phyloP scores from a whole-genome alignment of 148 eudicot genomes.

The Bassia scoparia region DNA sequence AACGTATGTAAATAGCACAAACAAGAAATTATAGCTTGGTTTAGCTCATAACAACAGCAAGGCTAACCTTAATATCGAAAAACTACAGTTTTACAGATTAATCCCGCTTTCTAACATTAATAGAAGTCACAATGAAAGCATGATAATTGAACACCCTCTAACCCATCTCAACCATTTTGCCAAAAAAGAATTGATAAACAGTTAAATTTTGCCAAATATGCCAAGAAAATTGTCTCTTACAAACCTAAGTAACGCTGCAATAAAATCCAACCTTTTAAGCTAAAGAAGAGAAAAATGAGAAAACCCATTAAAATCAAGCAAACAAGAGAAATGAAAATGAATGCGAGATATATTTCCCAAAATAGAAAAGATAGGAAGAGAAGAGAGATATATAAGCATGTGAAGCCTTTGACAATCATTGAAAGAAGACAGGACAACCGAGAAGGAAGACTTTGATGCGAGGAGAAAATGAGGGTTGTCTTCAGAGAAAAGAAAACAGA shows the following conservation, averaged over 20 bases:
- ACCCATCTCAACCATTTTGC: constrained; percentile 2
- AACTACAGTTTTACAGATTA: background rate
- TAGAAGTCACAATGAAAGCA: too few relatives aligned
- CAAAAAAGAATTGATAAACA: background rate
- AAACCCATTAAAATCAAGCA: background rate
- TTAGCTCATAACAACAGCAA: constrained; percentile 8
- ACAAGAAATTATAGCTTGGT: background rate
- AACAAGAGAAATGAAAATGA: background rate
- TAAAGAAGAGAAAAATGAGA: background rate
- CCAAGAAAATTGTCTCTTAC: background rate
- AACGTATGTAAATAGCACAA: background rate
- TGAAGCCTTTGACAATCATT: background rate
- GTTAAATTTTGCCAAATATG: constrained; percentile 1
- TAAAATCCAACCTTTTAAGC: constrained; percentile 2
- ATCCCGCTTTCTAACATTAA: background rate
- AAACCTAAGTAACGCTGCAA: background rate
- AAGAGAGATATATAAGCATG: constrained; percentile 4
- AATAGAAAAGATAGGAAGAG: background rate
- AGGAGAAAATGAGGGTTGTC: background rate
- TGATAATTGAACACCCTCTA: background rate
- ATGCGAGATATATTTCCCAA: background rate
- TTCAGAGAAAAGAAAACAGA: background rate
- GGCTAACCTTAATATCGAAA: background rate
- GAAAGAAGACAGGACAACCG: background rate
- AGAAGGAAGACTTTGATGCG: background rate